Conservation (phyloP, 345 rosid species). For the Ceriops zippeliana region DNA sequence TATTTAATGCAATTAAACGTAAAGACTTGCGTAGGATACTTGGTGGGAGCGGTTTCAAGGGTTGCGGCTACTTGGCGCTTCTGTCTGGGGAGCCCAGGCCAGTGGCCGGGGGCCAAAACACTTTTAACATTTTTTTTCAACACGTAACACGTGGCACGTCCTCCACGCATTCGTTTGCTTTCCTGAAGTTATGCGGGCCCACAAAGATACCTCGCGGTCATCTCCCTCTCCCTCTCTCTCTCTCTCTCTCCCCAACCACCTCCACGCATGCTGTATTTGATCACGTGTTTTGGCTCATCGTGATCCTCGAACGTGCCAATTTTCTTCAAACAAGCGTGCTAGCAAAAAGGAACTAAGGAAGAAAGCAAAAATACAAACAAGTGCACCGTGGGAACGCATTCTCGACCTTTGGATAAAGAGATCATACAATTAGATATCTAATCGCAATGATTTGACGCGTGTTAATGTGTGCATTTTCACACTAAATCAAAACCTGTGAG, state of each 20-base stretch:
- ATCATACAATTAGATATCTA: too few species aligned
- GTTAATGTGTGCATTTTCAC: too few species aligned
- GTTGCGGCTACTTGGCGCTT: conserved; percentile 43
- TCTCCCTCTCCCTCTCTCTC: neutral
- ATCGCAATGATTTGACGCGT: too few species aligned
- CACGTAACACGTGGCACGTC: conserved; percentile 23
- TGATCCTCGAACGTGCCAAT: conserved; percentile 20
- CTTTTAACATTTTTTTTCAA: too few species aligned
- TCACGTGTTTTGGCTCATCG: conserved; percentile 23
- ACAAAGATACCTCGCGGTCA: conserved; percentile 55
- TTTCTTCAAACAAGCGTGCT: neutral
- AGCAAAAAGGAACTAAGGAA: too few species aligned
- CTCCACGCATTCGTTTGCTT: conserved; percentile 22
- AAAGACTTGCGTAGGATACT: conserved; percentile 13
- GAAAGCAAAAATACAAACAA: too few species aligned
- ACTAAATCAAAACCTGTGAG: too few species aligned
- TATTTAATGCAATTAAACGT: neutral
- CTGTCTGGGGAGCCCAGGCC: conserved; percentile 19
- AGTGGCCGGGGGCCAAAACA: neutral
- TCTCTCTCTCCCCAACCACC: neutral
- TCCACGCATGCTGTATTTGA: conserved; percentile 3
- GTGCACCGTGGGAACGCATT: too few species aligned
- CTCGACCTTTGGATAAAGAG: too few species aligned
- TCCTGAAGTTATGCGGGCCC: conserved; percentile 38
- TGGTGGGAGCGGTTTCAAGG: conserved; percentile 30